These are phyloP conservation scores for Cladosporium austrohemisphaericum DNA, from an alignment of 2,329 filamentous ascomycete genomes.

Conservation along the genomic window DNA sequence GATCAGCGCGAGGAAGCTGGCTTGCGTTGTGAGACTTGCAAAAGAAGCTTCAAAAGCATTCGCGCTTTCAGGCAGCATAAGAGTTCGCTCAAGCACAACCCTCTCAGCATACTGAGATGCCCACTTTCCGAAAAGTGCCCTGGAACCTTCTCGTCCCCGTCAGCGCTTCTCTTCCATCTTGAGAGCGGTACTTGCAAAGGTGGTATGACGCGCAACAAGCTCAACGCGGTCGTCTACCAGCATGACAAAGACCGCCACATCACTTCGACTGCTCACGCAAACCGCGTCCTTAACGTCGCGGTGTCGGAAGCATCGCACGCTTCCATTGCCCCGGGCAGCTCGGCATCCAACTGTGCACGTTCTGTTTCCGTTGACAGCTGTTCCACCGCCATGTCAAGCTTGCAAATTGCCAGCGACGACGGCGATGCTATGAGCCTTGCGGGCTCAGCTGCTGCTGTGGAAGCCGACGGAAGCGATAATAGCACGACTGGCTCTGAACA, in stretches of 20 bases:
- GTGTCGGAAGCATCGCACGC: background rate
- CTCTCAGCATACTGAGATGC: conserved; percentile 17
- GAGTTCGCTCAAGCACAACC: conserved; percentile 18
- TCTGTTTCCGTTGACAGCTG: conserved; percentile 1
- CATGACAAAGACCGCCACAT: conserved; percentile 19
- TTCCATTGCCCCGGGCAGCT: background rate
- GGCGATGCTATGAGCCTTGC: background rate
- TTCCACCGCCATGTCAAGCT: background rate
- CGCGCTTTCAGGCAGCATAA: conserved; percentile 16
- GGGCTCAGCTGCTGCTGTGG: no score
- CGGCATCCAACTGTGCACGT: background rate
- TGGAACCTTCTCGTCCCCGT: conserved; percentile 16
- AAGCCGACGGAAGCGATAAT: no score
- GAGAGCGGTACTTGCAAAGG: conserved; percentile 19
- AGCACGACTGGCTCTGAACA: background rate
- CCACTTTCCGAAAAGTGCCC: conserved; percentile 16
- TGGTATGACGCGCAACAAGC: conserved; percentile 19
- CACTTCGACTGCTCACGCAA: conserved; percentile 6
- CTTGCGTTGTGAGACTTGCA: conserved; percentile 16
- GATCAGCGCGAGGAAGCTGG: conserved; percentile 15
- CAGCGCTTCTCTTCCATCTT: conserved; percentile 17
- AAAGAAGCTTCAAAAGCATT: conserved; percentile 12
- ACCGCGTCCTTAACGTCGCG: background rate
- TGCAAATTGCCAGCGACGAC: no score
- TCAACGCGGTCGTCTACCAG: conserved; percentile 17